phyloP scores from a whole-genome alignment of 305 asterid genomes.

The Fraxinus nigra region DNA sequence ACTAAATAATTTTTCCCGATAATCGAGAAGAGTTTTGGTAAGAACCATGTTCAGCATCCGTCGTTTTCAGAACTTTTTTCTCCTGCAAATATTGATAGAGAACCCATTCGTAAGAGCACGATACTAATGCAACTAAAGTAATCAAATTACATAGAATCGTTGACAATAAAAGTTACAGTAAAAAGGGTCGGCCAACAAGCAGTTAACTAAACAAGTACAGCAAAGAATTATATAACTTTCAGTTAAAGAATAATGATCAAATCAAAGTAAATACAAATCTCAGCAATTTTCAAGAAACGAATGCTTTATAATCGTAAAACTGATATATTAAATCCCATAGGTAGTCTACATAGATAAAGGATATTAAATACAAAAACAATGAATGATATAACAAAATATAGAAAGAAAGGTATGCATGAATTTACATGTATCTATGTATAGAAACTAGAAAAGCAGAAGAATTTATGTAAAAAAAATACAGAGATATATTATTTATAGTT shows the following conservation, averaged over 20 bases:
- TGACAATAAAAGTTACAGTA: conserved; percentile 25
- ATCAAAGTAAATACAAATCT: conserved; percentile 41
- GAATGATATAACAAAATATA: conserved; percentile 21
- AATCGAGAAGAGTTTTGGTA: conserved; percentile 30
- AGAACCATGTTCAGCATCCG: conserved; percentile 59
- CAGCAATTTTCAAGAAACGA: conserved; percentile 26
- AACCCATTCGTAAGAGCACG: conserved; percentile 26
- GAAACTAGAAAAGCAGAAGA: conserved; percentile 15
- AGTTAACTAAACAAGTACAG: conserved; percentile 30
- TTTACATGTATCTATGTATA: conserved; percentile 12
- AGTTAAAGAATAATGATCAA: conserved; percentile 17
- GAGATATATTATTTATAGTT: conserved; percentile 22
- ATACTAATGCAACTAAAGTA: conserved; percentile 13
- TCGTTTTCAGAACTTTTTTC: conserved; percentile 58
- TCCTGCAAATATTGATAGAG: conserved; percentile 54
- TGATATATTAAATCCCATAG: conserved; percentile 14
- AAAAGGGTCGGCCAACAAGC: conserved; percentile 18
- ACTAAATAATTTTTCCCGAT: conserved; percentile 10
- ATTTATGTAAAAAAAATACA: conserved; percentile 22
- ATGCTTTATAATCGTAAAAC: conserved; percentile 23
- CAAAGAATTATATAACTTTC: conserved; percentile 15
- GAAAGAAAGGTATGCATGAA: conserved; percentile 19
- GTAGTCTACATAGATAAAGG: conserved; percentile 18
- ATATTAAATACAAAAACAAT: conserved; percentile 27
- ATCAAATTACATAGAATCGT: conserved; percentile 18